Percentiles rank a stretch among this genome's conserved stretches.
These are phyloP conservation scores for Penicillium subrubescens DNA, from an alignment of 495 filamentous ascomycete species.

Conservation along the genomic window DNA sequence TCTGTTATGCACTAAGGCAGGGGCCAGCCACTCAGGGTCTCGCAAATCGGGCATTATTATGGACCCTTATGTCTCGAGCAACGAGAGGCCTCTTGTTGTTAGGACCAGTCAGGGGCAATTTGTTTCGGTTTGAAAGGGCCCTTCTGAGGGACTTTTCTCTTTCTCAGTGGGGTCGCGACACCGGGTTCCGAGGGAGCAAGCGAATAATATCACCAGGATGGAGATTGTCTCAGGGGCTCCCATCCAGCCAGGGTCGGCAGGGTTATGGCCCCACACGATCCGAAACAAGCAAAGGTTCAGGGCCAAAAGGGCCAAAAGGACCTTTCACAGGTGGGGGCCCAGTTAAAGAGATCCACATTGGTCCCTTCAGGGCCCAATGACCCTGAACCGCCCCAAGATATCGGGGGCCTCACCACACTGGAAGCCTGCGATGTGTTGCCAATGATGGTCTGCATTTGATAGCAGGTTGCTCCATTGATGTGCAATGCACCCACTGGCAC, in stretches of 20 bases:
- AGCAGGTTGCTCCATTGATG: slow-evolving; percentile 13
- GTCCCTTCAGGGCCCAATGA: slow-evolving; percentile 7
- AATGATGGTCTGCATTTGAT: slow-evolving; percentile 4
- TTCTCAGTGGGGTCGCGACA: not conserved
- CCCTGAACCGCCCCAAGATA: not conserved
- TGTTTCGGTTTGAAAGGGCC: not conserved
- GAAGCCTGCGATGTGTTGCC: not conserved
- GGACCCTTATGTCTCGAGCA: not conserved
- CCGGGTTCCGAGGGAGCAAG: not conserved
- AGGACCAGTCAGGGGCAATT: not conserved
- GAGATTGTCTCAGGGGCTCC: slow-evolving; percentile 1
- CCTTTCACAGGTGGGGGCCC: not conserved
- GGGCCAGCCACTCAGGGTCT: not conserved
- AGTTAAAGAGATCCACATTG: not conserved
- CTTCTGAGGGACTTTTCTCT: not conserved
- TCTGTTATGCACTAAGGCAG: not conserved
- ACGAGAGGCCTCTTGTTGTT: no score
- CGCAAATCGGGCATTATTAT: not conserved
- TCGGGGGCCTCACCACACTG: slow-evolving; percentile 3
- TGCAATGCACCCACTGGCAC: slow-evolving; percentile 18
- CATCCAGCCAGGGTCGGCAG: not conserved
- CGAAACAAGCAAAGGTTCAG: slow-evolving; percentile 2
- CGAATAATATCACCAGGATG: not conserved
- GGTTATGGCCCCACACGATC: not conserved
- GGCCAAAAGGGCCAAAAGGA: not conserved